Base-by-base conservation (phyloP, 2,329 filamentous ascomycete species). In the Zymoseptoria ardabiliae region DNA sequence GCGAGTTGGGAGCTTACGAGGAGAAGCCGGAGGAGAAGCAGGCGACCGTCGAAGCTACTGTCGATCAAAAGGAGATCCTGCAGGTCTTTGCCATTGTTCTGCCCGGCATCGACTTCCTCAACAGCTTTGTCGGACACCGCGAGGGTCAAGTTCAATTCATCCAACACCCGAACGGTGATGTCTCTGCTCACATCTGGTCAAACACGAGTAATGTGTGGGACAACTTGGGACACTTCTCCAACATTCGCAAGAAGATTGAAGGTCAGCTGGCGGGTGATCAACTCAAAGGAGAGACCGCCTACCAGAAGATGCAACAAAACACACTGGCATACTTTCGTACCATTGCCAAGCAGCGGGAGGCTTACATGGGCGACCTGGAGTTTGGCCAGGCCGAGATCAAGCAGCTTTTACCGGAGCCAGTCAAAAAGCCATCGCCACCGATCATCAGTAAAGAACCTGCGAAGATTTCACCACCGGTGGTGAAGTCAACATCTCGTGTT, bases 121-220 rank as follows among this genome's bases (percentile, higher is more conserved):
- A 70, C 4, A 57, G 65, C 21, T 69, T 62, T 22, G 56, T 61
- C 17, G 74, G 75, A 23, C 60, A 61, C 20, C 69, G 71, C 25
- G 70, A 78, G 54, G 77, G 77, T 8, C 72, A 78, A 59, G 68
- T 79, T 19, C 70, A 75, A 13, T 79, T 79, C 67, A 73, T 78
- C 30, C 73, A 76, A 54, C 77, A 80, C 62, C 76, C 77, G 0
- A 79, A 79, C 59, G 73, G 76, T 53, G 76, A 79, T 58, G 71
- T 79, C 4, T 75, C 75, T 23, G 78, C 77, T 1, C 78, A 79
- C 56, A 75, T 78, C 60, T 80, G 78, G 78, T 76, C 74, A 6
- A 59, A 60, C 0, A 56, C 59, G 0, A 68, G 73, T 2, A 77
- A 70, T 52, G 68, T 75, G 49, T 80, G 78, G 78, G 69, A 73